A percentile compares a stretch with the other conserved stretches of the same genome.
Evolutionary conservation across 2,329 filamentous ascomycete genomes (phyloP).

Genomic region (Fusarium marasasianum): DNA sequence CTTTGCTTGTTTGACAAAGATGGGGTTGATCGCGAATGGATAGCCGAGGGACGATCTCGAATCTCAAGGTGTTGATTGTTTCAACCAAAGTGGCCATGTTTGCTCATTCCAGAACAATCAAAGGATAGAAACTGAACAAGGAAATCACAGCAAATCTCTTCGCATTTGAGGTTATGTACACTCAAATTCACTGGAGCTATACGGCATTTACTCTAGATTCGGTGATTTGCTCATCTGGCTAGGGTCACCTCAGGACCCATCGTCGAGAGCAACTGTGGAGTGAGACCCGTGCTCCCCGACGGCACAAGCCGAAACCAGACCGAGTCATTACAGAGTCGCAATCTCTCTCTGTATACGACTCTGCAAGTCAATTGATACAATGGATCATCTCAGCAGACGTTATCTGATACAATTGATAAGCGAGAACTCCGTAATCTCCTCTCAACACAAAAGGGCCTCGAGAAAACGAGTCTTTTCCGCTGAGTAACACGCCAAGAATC

Average conservation of each 20-base stretch:
- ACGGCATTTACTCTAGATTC: not conserved
- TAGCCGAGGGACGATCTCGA: constrained; percentile 11
- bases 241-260: not conserved
- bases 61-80: constrained; percentile 6
- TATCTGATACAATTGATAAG: not conserved
- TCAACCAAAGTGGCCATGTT: not conserved
- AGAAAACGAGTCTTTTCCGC: not conserved
- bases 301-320: not conserved
- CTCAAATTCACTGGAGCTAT: not conserved
- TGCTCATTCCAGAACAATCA: not conserved
- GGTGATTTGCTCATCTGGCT: not conserved
- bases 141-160: rapidly evolving
- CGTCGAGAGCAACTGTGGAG: not conserved
- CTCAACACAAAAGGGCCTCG: not conserved
- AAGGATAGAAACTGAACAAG: too few species aligned
- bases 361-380: not conserved
- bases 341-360: not conserved
- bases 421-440: not conserved
- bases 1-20: constrained; percentile 9
- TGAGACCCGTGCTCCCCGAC: not conserved
- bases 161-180: not conserved
- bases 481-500: not conserved
- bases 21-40: constrained; percentile 11
- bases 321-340: not conserved
- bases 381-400: not conserved